These are phyloP conservation scores for Myrica gale DNA, from an alignment of 306 rosid species.

Conservation along the genomic window DNA sequence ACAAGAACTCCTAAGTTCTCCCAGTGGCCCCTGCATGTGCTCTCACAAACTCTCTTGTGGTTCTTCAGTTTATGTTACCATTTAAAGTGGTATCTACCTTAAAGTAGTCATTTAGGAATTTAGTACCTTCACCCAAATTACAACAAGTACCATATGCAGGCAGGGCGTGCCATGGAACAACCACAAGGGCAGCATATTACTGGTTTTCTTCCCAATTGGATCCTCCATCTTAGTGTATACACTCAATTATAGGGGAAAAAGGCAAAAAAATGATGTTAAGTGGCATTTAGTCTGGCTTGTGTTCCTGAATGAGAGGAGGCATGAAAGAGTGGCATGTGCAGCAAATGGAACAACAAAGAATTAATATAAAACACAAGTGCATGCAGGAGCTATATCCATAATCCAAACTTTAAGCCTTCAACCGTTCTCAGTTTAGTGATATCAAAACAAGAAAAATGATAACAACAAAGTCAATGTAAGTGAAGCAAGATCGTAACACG, in stretches of 20 bases:
- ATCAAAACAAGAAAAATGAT: conserved; percentile 6
- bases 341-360: not conserved
- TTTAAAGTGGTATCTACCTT: too few relatives aligned
- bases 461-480: not conserved
- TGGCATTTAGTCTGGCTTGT: not conserved
- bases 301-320: not conserved
- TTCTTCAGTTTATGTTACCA: too few relatives aligned
- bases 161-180: not conserved
- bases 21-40: not conserved
- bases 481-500: not conserved
- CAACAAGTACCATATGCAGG: too few relatives aligned
- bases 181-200: not conserved
- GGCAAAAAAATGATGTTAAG: not conserved
- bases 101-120: too few relatives aligned
- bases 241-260: not conserved
- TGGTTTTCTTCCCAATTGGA: not conserved
- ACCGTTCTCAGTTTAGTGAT: not conserved
- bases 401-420: not conserved
- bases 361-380: not conserved
- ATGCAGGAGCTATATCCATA: not conserved
- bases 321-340: not conserved
- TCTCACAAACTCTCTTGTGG: too few relatives aligned
- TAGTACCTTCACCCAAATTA: too few relatives aligned
- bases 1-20: not conserved
- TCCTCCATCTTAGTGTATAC: not conserved